These are phyloP conservation scores for Ajuga chamaepitys DNA, from an alignment of 257 asterid species.

Conservation along the genomic window DNA sequence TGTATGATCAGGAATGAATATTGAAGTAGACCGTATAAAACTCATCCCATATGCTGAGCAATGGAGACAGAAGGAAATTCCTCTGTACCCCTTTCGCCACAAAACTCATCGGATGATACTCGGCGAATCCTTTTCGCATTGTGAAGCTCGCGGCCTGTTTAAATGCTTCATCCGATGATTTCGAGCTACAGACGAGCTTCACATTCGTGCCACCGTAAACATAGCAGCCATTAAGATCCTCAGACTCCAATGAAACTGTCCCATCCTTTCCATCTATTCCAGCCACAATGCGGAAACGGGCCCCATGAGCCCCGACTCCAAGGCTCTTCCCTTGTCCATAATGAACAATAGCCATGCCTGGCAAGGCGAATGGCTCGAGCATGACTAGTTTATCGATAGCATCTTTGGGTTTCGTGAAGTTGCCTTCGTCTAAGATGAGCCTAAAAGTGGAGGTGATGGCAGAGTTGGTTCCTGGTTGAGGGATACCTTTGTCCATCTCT, in stretches of 20 bases:
- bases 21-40: slow-evolving; percentile 77
- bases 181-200: slow-evolving; percentile 38
- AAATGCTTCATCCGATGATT: slow-evolving; percentile 31
- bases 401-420: slow-evolving; percentile 22
- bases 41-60: slow-evolving; percentile 72
- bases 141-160: slow-evolving; percentile 47
- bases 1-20: slow-evolving; percentile 2
- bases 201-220: slow-evolving; percentile 21
- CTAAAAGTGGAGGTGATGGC: slow-evolving; percentile 53
- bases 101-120: slow-evolving; percentile 79
- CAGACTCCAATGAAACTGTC: slow-evolving; percentile 53
- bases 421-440: slow-evolving; percentile 25
- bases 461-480: slow-evolving; percentile 55
- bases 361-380: slow-evolving; percentile 64
- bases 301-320: slow-evolving; percentile 22
- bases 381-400: slow-evolving; percentile 35
- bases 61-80: slow-evolving; percentile 55
- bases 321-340: slow-evolving; percentile 43
- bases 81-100: slow-evolving; percentile 58
- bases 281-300: slow-evolving; percentile 35
- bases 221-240: slow-evolving; percentile 44
- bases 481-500: slow-evolving; percentile 33
- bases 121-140: slow-evolving; percentile 41
- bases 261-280: slow-evolving; percentile 45
- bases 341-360: slow-evolving; percentile 52